Evolutionary conservation across 2,329 filamentous ascomycete genomes (phyloP).

Genomic region (Fulvia fulva): DNA sequence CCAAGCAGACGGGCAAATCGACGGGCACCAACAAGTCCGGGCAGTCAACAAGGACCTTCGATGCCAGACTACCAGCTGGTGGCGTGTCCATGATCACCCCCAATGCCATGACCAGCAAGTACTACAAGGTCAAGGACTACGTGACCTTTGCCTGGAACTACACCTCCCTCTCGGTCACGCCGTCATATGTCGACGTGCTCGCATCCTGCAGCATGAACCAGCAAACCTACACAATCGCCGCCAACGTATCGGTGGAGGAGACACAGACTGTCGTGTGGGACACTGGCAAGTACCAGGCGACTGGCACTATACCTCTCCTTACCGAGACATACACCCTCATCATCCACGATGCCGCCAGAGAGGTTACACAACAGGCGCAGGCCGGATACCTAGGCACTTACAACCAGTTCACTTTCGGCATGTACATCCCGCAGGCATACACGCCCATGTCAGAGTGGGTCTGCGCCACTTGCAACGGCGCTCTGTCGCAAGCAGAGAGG

Average conservation of each 20-base stretch:
- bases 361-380: slow-evolving; percentile 47
- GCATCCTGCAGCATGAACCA: slow-evolving; percentile 58
- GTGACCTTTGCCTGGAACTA: slow-evolving; percentile 68
- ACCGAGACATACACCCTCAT: slow-evolving; percentile 60
- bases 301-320: slow-evolving; percentile 50
- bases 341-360: slow-evolving; percentile 56
- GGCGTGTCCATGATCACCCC: slow-evolving; percentile 62
- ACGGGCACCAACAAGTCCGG: slow-evolving; percentile 18
- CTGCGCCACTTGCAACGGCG: slow-evolving; percentile 57
- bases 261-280: slow-evolving; percentile 56
- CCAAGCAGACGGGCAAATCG: slow-evolving; percentile 20
- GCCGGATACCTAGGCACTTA: slow-evolving; percentile 55
- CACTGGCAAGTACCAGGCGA: slow-evolving; percentile 51
- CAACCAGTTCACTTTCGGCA: slow-evolving; percentile 56
- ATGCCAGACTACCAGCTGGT: slow-evolving; percentile 53
- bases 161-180: slow-evolving; percentile 58
- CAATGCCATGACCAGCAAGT: slow-evolving; percentile 47
- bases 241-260: slow-evolving; percentile 52
- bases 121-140: slow-evolving; percentile 61
- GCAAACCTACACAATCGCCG: slow-evolving; percentile 58
- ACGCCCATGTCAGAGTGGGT: slow-evolving; percentile 41
- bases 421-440: slow-evolving; percentile 56
- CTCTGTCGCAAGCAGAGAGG: slow-evolving; percentile 50
- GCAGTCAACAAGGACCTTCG: slow-evolving; percentile 41
- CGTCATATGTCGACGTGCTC: slow-evolving; percentile 57